A percentile compares a stretch with the other conserved stretches of the same genome.
Evolutionary conservation across 2,329 filamentous ascomycete species (phyloP).

Genomic region (Apiospora hydei): DNA sequence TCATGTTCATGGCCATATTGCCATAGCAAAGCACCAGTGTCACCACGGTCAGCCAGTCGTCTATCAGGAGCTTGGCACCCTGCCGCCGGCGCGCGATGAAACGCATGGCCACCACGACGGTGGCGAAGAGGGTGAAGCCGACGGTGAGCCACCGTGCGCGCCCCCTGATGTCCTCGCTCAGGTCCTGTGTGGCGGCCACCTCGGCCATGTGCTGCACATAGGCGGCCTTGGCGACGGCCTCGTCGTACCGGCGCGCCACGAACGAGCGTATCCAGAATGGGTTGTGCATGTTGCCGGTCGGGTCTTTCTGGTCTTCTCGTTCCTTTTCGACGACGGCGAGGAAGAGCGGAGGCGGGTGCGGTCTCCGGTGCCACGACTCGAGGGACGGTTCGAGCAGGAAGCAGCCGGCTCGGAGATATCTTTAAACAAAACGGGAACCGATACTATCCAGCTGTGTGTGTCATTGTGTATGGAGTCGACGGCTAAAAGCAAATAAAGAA

Average conservation of each 20-base stretch:
- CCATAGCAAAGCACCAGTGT: slow-evolving; percentile 8
- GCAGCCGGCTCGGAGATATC: background rate
- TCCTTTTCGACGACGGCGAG: background rate
- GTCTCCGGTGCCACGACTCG: background rate
- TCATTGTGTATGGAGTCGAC: background rate
- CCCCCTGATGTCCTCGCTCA: background rate
- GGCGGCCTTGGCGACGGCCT: slow-evolving; percentile 6
- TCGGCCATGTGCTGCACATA: slow-evolving; percentile 16
- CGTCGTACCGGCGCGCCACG: slow-evolving; percentile 23
- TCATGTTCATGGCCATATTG: slow-evolving; percentile 19
- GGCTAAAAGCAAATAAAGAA: background rate
- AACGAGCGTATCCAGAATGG: slow-evolving; percentile 16
- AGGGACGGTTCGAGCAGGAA: background rate
- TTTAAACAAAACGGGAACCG: background rate
- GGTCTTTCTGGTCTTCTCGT: background rate
- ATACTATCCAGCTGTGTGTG: background rate
- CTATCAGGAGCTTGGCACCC: slow-evolving; percentile 14
- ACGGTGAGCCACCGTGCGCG: background rate
- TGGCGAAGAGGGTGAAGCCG: slow-evolving; percentile 23
- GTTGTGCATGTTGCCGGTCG: background rate
- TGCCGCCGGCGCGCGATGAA: slow-evolving; percentile 20
- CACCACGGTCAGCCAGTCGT: slow-evolving; percentile 24
- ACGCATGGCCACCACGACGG: slow-evolving; percentile 22
- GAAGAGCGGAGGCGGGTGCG: background rate
- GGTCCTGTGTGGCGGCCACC: slow-evolving; percentile 18